phyloP scores from a whole-genome alignment of 228 moss, liverwort and hornwort genomes.

The Sphagnum fallax region DNA sequence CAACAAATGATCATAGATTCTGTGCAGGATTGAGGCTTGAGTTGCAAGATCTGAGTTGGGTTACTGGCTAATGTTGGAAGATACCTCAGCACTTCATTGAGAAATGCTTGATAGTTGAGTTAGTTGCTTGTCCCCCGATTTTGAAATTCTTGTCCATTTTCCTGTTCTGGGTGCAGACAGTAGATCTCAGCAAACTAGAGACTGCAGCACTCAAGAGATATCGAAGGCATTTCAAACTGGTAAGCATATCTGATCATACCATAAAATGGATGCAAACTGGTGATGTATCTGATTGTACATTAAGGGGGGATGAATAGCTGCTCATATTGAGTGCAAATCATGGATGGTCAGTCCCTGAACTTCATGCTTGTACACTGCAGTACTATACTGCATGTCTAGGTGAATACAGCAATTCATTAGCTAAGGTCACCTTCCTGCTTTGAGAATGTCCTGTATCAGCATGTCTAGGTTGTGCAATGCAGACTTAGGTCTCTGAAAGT shows the following conservation, averaged over 20 bases:
- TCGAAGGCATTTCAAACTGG: constrained; percentile 67
- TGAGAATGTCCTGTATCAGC: no score
- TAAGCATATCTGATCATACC: constrained; percentile 4
- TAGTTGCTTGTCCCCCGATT: neutral
- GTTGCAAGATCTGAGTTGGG: neutral
- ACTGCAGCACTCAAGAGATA: constrained; percentile 64
- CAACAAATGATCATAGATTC: neutral
- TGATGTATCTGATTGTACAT: neutral
- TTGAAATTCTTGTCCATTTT: neutral
- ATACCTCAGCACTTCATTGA: neutral
- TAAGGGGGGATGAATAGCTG: neutral
- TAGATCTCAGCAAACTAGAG: constrained; percentile 65
- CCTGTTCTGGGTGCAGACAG: constrained; percentile 24
- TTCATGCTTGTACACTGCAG: neutral
- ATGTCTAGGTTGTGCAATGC: no score
- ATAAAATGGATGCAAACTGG: no score
- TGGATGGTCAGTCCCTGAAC: neutral
- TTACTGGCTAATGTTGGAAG: neutral
- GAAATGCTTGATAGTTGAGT: neutral
- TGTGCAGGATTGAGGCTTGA: neutral
- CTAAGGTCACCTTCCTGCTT: neutral
- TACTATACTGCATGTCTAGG: neutral
- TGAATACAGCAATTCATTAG: neutral
- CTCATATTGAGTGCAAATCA: neutral
- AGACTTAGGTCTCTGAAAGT: no score